Conservation (phyloP, 257 asterid species). For the Nicotiana benthamiana region DNA sequence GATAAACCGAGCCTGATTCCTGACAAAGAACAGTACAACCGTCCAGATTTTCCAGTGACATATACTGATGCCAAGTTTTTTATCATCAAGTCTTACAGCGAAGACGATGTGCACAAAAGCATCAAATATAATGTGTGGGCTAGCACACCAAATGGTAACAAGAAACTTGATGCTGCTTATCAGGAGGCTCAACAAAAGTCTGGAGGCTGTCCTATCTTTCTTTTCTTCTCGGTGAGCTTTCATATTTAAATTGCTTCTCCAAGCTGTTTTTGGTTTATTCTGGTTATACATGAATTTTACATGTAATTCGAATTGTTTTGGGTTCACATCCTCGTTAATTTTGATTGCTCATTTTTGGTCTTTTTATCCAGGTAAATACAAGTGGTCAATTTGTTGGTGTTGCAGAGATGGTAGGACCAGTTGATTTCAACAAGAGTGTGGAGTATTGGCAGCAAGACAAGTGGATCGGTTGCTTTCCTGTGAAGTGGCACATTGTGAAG, state of each 20-base stretch:
- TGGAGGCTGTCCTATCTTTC: constrained; percentile 50
- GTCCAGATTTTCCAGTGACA: constrained; percentile 36
- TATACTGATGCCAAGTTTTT: constrained; percentile 47
- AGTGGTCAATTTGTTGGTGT: constrained; percentile 78
- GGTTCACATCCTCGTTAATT: background rate
- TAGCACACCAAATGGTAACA: constrained; percentile 79
- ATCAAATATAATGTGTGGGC: constrained; percentile 72
- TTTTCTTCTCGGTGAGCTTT: constrained; percentile 56
- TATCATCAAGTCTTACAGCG: constrained; percentile 46
- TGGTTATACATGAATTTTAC: background rate
- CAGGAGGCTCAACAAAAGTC: constrained; percentile 40
- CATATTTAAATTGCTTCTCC: background rate
- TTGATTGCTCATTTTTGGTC: background rate
- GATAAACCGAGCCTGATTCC: constrained; percentile 24
- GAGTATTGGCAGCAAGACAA: constrained; percentile 87
- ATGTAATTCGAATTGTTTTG: background rate
- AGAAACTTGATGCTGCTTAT: constrained; percentile 58
- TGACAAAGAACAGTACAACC: constrained; percentile 48
- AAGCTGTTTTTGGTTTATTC: background rate
- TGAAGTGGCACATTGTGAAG: constrained; percentile 77
- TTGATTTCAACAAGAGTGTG: constrained; percentile 61
- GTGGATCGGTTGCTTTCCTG: constrained; percentile 81
- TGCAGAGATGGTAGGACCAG: constrained; percentile 69
- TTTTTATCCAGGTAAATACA: constrained; percentile 47
- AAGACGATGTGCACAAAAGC: constrained; percentile 57